A percentile compares a stretch with the other conserved stretches of the same genome.
Conservation (phyloP, 2,329 filamentous ascomycete species). For the Trichoderma sp. region DNA sequence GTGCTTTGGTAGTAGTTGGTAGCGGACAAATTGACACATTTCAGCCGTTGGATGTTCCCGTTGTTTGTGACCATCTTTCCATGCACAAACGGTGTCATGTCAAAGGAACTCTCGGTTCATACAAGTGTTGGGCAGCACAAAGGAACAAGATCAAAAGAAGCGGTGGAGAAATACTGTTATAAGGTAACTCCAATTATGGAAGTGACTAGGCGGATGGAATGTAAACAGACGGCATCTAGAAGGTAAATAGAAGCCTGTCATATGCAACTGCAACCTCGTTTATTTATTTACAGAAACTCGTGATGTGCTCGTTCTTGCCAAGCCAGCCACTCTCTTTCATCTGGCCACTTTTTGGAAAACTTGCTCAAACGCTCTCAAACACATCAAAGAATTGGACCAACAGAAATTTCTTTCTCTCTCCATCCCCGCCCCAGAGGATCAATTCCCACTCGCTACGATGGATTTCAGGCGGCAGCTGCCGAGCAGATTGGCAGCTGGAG, state of each 20-base stretch:
- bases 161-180: background rate
- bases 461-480: background rate
- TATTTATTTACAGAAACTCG: background rate
- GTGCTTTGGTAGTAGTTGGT: background rate
- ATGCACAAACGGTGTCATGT: background rate
- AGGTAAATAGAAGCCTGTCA: background rate
- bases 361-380: slow-evolving; percentile 26
- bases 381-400: background rate
- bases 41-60: background rate
- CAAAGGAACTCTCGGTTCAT: background rate
- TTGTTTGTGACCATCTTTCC: background rate
- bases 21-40: background rate
- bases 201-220: background rate
- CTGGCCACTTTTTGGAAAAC: slow-evolving; percentile 14
- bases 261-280: background rate
- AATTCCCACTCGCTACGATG: background rate
- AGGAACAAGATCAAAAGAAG: background rate
- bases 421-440: background rate
- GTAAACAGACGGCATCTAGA: background rate
- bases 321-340: background rate
- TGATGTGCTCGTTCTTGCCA: background rate
- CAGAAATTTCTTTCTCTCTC: background rate
- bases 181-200: background rate
- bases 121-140: background rate
- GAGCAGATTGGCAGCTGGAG: background rate